Base-by-base conservation (phyloP, 2,329 filamentous ascomycete genomes). In the Cryoendolithus antarcticus region DNA sequence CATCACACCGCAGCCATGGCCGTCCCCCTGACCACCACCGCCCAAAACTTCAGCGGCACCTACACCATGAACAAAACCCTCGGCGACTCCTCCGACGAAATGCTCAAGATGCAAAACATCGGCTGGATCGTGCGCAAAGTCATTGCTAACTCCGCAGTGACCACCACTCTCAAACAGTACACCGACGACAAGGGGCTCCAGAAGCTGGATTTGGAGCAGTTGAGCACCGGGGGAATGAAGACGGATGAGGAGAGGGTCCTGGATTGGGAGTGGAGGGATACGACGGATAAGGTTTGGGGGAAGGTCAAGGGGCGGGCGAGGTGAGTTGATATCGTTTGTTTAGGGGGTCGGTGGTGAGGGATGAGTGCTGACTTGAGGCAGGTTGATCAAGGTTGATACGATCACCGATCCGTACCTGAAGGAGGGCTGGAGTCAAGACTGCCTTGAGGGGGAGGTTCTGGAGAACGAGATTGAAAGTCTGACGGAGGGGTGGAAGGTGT, bases 211-310 rank as follows among this genome's bases (percentile, higher is more conserved):
- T 72, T 76, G 42, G 72, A 76, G 41, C 85, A 93, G 64, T 67
- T 72, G 34, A 68, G 74, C 30, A 83, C 81, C 6, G 84, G 78
- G 43, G 80, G 78, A 40, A 66, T 93, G 46, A 78, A 75, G 51
- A 86, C 71, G 11, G 62, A 63, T 11, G 79, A 83, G 56, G 53
- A 62, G 6, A 71, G 79, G 35, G 62, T 55, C 1, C 59, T 80
- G 2, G 70, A 80, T 55, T 77, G 70, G 63, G 57, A 61, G 15
- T 69, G 62, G 39, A 77, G 80, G 50, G 71, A 74, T 46, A 83
- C 88, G 66, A 65, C 64, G 15, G 86, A 94, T 66, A 79, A 77
- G 69, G 73, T 93, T 48, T 94, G 93, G 58, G 86, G 86, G 42
- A 65, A 63, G 40, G 71, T 91, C 45, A 65, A 66, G 37, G 83